phyloP scores from a whole-genome alignment of 73 alveolate genomes.

The Halteria grandinella region DNA sequence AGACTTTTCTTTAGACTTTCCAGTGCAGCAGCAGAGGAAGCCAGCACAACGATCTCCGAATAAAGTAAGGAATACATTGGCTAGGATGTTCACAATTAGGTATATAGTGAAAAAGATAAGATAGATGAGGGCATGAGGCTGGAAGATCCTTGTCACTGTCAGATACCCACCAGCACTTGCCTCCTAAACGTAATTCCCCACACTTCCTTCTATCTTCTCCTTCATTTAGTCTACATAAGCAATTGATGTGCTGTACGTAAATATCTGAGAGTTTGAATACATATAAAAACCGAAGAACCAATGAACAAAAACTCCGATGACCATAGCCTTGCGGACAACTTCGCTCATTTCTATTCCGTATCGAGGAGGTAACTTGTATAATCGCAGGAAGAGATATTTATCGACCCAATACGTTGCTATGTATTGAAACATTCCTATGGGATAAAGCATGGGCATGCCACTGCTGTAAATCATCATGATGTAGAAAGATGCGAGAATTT shows the following conservation, averaged over 20 bases:
- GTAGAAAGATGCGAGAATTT: conserved; percentile 48
- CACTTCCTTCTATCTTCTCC: neutral
- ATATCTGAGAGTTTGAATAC: conserved; percentile 45
- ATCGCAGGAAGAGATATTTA: conserved; percentile 52
- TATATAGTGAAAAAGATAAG: neutral
- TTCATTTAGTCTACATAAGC: neutral
- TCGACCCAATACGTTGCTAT: conserved; percentile 67
- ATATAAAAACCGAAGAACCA: conserved; percentile 45
- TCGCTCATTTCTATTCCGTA: conserved; percentile 37
- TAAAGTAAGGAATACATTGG: neutral
- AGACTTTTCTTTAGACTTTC: conserved; percentile 1
- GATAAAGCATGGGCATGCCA: conserved; percentile 74
- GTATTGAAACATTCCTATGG: neutral
- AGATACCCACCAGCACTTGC: neutral
- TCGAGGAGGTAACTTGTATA: conserved; percentile 57
- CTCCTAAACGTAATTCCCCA: neutral
- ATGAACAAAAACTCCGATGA: conserved; percentile 42
- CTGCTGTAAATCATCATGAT: conserved; percentile 57
- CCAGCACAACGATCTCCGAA: conserved; percentile 6
- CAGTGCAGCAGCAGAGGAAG: conserved; percentile 42
- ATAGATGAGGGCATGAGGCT: conserved; percentile 42
- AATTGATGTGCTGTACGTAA: neutral
- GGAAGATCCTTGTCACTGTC: conserved; percentile 6
- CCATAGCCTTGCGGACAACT: neutral
- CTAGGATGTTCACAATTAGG: neutral